Evolutionary conservation across 441 rosid genomes (phyloP), one percentile per base, ranked within the genome.

Genomic region (Breynia disticha): DNA sequence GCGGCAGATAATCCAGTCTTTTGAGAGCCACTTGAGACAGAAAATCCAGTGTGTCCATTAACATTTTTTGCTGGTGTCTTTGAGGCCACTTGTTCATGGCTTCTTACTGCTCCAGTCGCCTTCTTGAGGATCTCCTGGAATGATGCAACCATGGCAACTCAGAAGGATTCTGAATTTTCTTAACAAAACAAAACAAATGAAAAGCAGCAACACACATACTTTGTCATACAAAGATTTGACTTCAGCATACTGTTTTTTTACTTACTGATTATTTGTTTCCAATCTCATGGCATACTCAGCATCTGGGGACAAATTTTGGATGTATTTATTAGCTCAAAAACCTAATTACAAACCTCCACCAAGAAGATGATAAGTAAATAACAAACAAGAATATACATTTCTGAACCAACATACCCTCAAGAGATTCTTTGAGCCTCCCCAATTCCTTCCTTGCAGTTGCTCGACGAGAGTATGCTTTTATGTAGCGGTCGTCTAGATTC

Each of bases 401-500:
- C 24, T 14, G 19, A 50, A 15, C 19, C 3, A 56, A 47, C 65
- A 62, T 62, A 84, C 98, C 98, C 73, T 88, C 95, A 6, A 81
- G 38, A 16, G 97, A 84, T 67, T 78, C 86, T 71, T 82, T 88
- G 57, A 82, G 68, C 61, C 76, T 77, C 48, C 81, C 77, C 42
- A 88, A 77, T 75, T 82, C 93, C 67, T 78, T 86, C 60, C 95
- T 86, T 20, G 95, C 91, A 7, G 90, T 79, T 50, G 95, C 97
- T 71, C 95, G 81, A 52, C 95, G 90, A 62, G 97, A 88, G 60
- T 86, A 93, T 16, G 95, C 97, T 72, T 93, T 88, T 39, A 79
- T 74, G 67, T 82, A 86, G 64, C 82, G 90, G 57, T 93, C 97
- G 74, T 93, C 98, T 15, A 86, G 69, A 73, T 81, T 84, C 62